phyloP scores from a whole-genome alignment of 2,329 filamentous ascomycete genomes.

The Aspergillus puulaauensis region DNA sequence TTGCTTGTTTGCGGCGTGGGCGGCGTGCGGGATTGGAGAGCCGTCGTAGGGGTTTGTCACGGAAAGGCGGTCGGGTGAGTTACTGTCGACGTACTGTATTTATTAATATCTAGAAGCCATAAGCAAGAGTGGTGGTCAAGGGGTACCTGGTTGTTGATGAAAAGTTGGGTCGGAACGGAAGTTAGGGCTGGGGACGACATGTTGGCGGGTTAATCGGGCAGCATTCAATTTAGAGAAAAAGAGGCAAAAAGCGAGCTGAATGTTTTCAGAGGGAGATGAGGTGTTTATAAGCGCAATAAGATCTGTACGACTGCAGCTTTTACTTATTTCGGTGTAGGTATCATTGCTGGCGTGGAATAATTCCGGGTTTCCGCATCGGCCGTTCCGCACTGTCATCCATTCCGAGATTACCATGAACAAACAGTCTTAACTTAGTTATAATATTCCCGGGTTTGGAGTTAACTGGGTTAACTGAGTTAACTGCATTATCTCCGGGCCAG shows the following conservation, averaged over 20 bases:
- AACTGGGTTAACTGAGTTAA: too few species aligned
- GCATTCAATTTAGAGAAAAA: too few species aligned
- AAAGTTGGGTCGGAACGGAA: constrained; percentile 31
- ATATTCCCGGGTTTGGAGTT: too few species aligned
- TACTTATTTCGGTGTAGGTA: too few species aligned
- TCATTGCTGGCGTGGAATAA: background rate
- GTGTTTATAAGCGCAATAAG: background rate
- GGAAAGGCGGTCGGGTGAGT: constrained; percentile 47
- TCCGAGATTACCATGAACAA: background rate
- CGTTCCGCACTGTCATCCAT: background rate
- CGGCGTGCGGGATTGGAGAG: constrained; percentile 33
- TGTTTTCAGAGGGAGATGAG: background rate
- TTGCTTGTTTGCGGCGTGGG: constrained; percentile 46
- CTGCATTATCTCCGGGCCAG: too few species aligned
- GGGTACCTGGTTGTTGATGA: constrained; percentile 51
- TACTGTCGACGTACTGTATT: constrained; percentile 45
- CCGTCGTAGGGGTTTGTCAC: constrained; percentile 44
- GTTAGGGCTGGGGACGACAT: background rate
- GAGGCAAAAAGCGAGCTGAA: too few species aligned
- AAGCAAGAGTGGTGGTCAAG: too few species aligned
- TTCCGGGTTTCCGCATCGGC: background rate
- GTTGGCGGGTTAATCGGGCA: background rate
- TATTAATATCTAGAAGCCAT: background rate
- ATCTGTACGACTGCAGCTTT: too few species aligned
- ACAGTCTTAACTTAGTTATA: too few species aligned